Evolutionary conservation across 208 protist genomes (phyloP).

Genomic region (Novymonas esmeraldas): DNA sequence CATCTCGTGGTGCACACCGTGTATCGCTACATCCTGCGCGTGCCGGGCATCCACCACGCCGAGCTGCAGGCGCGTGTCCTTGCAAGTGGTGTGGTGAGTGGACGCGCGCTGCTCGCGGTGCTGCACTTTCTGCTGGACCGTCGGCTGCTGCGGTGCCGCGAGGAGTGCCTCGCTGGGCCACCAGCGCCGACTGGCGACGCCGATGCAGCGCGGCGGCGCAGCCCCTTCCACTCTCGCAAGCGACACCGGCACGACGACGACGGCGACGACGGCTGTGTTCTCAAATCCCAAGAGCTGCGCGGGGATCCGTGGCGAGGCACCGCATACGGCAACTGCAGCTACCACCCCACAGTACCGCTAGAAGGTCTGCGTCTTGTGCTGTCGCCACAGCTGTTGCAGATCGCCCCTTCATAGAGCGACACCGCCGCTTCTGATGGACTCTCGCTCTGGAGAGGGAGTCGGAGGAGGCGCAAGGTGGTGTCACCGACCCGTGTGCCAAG

Average conservation of each 20-base stretch:
- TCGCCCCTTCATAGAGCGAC: background rate
- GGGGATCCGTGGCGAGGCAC: background rate
- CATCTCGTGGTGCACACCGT: slow-evolving; percentile 52
- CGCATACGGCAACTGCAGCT: slow-evolving; percentile 4
- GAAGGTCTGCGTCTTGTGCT: slow-evolving; percentile 12
- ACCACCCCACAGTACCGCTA: slow-evolving; percentile 17
- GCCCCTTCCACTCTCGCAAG: slow-evolving; percentile 20
- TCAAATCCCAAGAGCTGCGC: background rate
- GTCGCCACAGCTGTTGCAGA: slow-evolving; percentile 3
- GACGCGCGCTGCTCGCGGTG: slow-evolving; percentile 40
- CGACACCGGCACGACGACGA: background rate
- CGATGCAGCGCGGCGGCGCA: slow-evolving; percentile 5
- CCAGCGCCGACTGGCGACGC: slow-evolving; percentile 5
- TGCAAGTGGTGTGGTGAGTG: slow-evolving; percentile 58
- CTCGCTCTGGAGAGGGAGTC: too few species aligned
- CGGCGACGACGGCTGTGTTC: too few species aligned
- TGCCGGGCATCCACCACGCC: slow-evolving; percentile 57
- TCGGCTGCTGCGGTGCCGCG: slow-evolving; percentile 14
- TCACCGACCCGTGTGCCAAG: too few species aligned
- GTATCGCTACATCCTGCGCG: slow-evolving; percentile 57
- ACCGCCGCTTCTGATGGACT: too few species aligned
- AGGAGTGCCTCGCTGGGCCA: slow-evolving; percentile 19
- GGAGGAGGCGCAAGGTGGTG: too few species aligned
- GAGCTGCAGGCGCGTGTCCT: slow-evolving; percentile 41
- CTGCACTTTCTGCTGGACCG: slow-evolving; percentile 54